phyloP scores from a whole-genome alignment of 495 filamentous ascomycete species.

The Aspergillus avenaceus region DNA sequence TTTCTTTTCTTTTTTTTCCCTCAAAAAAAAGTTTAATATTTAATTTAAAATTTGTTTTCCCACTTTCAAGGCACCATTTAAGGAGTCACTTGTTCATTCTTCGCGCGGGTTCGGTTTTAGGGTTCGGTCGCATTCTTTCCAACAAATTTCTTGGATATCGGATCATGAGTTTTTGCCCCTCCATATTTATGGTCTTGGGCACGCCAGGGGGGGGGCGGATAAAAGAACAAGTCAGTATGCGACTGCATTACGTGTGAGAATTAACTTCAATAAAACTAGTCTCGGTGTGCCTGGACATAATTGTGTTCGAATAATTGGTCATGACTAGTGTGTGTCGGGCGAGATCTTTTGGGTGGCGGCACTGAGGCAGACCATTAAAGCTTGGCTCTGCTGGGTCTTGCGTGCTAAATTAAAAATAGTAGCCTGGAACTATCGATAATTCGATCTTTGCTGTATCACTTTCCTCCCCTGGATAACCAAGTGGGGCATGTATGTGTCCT shows the following conservation, averaged over 20 bases:
- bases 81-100: not conserved
- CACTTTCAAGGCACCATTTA: too few relatives aligned
- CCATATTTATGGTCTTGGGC: not conserved
- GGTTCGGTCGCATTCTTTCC: not conserved
- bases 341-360: not conserved
- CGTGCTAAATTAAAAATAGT: not conserved
- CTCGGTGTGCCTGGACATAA: not conserved
- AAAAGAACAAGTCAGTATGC: too few relatives aligned
- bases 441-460: too few relatives aligned
- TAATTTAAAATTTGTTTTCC: too few relatives aligned
- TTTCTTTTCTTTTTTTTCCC: slow-evolving; percentile 1
- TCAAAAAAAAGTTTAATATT: too few relatives aligned
- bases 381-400: not conserved
- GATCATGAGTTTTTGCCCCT: not conserved
- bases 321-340: not conserved
- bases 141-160: not conserved
- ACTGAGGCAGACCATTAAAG: not conserved
- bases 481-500: not conserved
- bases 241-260: too few relatives aligned
- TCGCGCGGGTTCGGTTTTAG: not conserved
- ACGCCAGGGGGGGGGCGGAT: not conserved
- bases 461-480: not conserved
- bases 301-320: not conserved
- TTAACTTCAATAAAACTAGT: not conserved
- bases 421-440: not conserved